Base-by-base conservation (phyloP, 2,329 filamentous ascomycete species). In the Orbilia javanica region DNA sequence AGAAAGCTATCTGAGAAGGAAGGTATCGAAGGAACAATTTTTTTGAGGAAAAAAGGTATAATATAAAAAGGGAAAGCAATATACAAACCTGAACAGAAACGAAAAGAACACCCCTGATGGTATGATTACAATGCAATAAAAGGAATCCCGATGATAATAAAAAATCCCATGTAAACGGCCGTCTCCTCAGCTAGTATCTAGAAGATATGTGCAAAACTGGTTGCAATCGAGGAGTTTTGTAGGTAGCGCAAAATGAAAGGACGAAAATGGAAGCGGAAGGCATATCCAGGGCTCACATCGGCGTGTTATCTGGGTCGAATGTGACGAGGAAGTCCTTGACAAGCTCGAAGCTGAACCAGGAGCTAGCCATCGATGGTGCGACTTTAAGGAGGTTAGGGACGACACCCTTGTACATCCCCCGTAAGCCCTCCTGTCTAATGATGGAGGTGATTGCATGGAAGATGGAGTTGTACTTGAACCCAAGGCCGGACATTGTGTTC, bases 401-500 rank as follows among this genome's bases (percentile, higher is more conserved):
- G 81, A 99, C 95, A 70, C 96, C 96, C 84, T 98, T 99, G 87
- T 98, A 99, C 50, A 99, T 86, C 63, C 96, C 96, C 76, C 88
- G 88, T 67, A 95, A 44, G 31, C 96, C 96, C 85, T 99, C 96
- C 81, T 97, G 90, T 55, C 88, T 85, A 68, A 97, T 84, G 82
- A 99, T 99, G 63, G 92, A 89, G 64, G 87, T 89, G 79, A 99
- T 86, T 2, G 96, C 96, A 83, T 97, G 93, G 79, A 89, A 87
- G 50, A 99, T 91, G 5, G 91, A 92, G 82, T 92, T 94, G 86
- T 99, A 99, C 83, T 95, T 90, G 85, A 97, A 98, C 63, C 96
- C 96, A 90, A 99, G 95, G 64, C 96, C 96, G 57, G 92, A 93
- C 96, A 99, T 99, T 67, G 96, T 97, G 85, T 99, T 99, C 86